Conservation (phyloP, 2,329 filamentous ascomycete species). For the Corynespora cassiicola region DNA sequence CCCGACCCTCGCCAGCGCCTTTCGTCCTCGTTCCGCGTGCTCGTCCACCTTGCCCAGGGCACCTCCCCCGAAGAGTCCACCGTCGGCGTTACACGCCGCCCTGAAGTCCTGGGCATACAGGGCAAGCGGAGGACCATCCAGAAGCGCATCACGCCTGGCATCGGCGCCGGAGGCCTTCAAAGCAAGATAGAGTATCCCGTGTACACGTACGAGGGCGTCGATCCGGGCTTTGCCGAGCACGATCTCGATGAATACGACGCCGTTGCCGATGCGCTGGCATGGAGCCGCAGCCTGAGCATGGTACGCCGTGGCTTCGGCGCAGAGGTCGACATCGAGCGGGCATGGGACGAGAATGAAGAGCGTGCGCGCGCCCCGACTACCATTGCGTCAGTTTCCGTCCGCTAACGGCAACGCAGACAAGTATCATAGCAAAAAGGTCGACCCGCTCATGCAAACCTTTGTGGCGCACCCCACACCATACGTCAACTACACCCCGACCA, state of each 20-base stretch:
- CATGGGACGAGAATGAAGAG: conserved; percentile 51
- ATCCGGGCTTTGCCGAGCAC: conserved; percentile 74
- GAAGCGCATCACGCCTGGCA: conserved; percentile 58
- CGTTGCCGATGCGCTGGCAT: conserved; percentile 70
- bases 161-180: conserved; percentile 56
- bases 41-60: conserved; percentile 63
- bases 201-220: conserved; percentile 62
- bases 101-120: conserved; percentile 61
- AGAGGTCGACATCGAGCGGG: conserved; percentile 53
- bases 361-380: conserved; percentile 20
- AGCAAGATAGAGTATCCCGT: conserved; percentile 52
- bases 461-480: conserved; percentile 42
- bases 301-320: conserved; percentile 66
- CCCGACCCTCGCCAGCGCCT: conserved; percentile 58
- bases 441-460: conserved; percentile 48
- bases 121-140: conserved; percentile 56
- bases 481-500: conserved; percentile 52
- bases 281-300: conserved; percentile 67
- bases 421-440: conserved; percentile 41
- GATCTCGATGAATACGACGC: conserved; percentile 72
- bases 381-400: neutral
- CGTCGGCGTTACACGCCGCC: conserved; percentile 56
- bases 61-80: conserved; percentile 42
- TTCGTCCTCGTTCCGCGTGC: conserved; percentile 53
- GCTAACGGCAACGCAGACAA: conserved; percentile 36